Evolutionary conservation across 2,329 filamentous ascomycete species (phyloP), one percentile per base, ranked within the genome.

Genomic region (Cryoendolithus antarcticus): DNA sequence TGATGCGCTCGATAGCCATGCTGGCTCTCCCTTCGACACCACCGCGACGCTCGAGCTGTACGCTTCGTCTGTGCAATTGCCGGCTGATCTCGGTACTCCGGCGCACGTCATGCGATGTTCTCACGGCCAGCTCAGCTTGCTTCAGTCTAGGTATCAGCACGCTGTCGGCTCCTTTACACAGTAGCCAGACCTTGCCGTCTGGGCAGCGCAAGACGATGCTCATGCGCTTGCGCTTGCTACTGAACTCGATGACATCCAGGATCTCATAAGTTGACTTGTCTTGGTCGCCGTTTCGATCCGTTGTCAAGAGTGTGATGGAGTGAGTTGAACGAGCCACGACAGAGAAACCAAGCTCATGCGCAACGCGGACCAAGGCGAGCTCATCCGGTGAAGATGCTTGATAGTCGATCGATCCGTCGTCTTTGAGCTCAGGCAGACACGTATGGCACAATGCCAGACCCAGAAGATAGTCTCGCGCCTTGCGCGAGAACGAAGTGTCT

Each of bases 301-400:
- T 75, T 47, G 86, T 73, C 24, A 27, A 27, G 43, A 82, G 72
- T 0, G 72, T 77, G 46, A 93, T 74, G 2, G 70, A 74, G 34
- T 80, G 75, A 2, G 81, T 69, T 35, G 86, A 48, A 8, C 86
- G 76, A 49, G 93, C 82, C 34, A 82, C 66, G 8, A 89, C 69
- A 28, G 91, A 56, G 48, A 80, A 85, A 0, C 83, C 86, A 35
- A 93, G 67, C 42, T 93, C 85, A 48, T 79, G 75, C 1, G 86
- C 86, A 10, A 85, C 86, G 51, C 82, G 74, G 0, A 93, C 82
- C 11, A 93, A 67, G 1, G 86, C 86, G 34, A 91, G 66, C 59
- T 93, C 86, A 48, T 93, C 86, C 0, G 86, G 86, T 0, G 86
- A 93, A 1, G 85, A 80, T 7, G 86, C 83, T 60, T 93, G 85